Evolutionary conservation across 805 yeast species (phyloP), one percentile per base, ranked within the genome.

Genomic region (Saturnispora zaruensis): DNA sequence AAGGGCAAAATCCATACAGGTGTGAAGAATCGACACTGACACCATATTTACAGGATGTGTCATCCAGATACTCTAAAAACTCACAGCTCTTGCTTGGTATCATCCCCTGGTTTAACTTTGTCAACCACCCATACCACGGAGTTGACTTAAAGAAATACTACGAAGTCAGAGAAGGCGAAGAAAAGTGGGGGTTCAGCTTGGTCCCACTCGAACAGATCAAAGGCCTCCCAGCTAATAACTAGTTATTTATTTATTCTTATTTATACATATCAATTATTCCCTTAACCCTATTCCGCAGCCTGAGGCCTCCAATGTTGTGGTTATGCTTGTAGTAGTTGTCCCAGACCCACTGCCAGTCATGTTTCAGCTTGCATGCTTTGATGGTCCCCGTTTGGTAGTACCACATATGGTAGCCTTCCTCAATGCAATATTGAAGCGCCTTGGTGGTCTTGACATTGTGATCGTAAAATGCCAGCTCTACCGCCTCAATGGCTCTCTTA

Each of bases 91-190:
- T 73, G 49, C 63, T 82, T 58, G 76, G 80, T 50, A 62, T 84
- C 53, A 65, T 87, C 59, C 95, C 95, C 23, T 82, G 88, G 87
- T 86, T 87, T 73, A 87, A 87, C 69, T 70, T 84, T 54, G 88
- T 81, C 44, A 69, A 79, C 64, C 96, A 87, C 66, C 88, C 86
- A 57, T 82, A 79, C 70, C 96, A 87, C 66, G 93, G 91, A 24
- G 80, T 85, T 52, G 84, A 82, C 60, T 70, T 83, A 52, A 72
- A 73, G 60, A 80, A 73, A 60, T 83, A 81, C 55, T 74, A 74
- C 53, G 80, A 76, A 62, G 70, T 66, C 47, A 71, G 83, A 60
- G 74, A 75, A 24, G 83, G 83, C 37, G 83, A 78, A 63, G 82
- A 77, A 59, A 67, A 60, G 21, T 78, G 82, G 82, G 77, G 75